phyloP scores from a whole-genome alignment of 1,139 yeast genomes.

The Taphrina pruni region DNA sequence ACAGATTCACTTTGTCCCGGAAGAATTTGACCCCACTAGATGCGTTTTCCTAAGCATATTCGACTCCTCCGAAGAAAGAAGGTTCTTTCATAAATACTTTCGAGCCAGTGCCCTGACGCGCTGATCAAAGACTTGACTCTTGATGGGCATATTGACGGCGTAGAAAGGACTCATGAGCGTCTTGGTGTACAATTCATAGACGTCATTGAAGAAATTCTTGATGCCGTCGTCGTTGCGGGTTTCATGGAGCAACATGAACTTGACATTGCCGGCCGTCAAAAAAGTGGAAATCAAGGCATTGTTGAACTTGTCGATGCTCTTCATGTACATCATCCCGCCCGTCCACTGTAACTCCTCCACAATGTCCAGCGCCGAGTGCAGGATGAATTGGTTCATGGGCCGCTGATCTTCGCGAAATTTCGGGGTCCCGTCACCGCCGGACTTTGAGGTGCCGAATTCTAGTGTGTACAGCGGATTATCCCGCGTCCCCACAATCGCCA shows the following conservation, averaged over 20 bases:
- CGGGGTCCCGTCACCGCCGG: conserved; percentile 66
- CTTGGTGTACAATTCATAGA: conserved; percentile 86
- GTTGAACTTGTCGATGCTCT: conserved; percentile 83
- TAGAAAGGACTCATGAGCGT: conserved; percentile 87
- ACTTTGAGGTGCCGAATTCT: conserved; percentile 79
- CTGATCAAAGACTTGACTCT: conserved; percentile 75
- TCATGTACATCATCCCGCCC: conserved; percentile 57
- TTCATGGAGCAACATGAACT: conserved; percentile 79
- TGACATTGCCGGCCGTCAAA: conserved; percentile 73
- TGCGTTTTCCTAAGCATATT: too few relatives aligned
- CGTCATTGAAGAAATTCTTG: conserved; percentile 80
- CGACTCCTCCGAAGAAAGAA: background rate
- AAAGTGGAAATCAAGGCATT: conserved; percentile 81
- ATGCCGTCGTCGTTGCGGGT: conserved; percentile 70
- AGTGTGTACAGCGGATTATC: conserved; percentile 88
- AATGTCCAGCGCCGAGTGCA: conserved; percentile 85
- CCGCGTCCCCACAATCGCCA: conserved; percentile 83
- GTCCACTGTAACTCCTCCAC: conserved; percentile 90
- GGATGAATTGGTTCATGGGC: conserved; percentile 73
- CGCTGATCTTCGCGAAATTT: conserved; percentile 41
- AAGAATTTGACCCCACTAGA: too few relatives aligned
- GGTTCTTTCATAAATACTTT: conserved; percentile 63
- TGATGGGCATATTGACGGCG: conserved; percentile 73
- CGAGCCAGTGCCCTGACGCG: conserved; percentile 74
- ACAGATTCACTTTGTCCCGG: background rate